Evolutionary conservation across 257 asterid species (phyloP), one percentile per base, ranked within the genome.

Genomic region (Primulina tabacum): DNA sequence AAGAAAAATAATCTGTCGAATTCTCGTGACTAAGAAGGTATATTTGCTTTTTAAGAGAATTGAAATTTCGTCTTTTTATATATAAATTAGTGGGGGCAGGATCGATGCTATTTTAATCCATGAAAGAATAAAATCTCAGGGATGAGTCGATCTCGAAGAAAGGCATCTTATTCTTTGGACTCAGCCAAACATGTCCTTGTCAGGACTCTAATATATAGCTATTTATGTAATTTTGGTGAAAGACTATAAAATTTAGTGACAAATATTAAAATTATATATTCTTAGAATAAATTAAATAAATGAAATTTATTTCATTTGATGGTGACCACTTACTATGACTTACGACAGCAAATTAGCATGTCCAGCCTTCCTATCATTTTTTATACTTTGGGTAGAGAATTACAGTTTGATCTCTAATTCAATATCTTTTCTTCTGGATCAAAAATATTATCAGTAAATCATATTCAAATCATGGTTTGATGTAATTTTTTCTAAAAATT

Each of bases 151-250:
- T 75, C 62, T 83, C 86, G 80, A 76, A 66, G 83, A 76, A 77
- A 60, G 88, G 57, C 82, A 86, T 86, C 83, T 85, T 77, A 64
- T 67, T 71, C 47, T 75, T 61, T 60, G 60, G 80, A 64, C 65
- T 64, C 32, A 80, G 77, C 76, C 84, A 78, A 71, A 70, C 78
- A 73, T 14, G 82, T 84, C 76, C 62, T 61, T 79, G 58, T 83
- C 82, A 21, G 0, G 0, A 21, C 24, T 0, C 24, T 21, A 21
- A 21, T 21, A n/a, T 75, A 26, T 68, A 17, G 20, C 28, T 58
- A 21, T 30, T 21, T 30, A 37, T 38, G 69, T 55, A 37, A 10
- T 64, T 4, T 21, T 28, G 26, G 33, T 64, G 57, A 62, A 14
- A 33, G 43, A 16, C 32, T 37, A 29, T 28, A n/a, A 35, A 34